Evolutionary conservation across 768 basidiomycete species (phyloP).

Genomic region (Suillus spraguei): DNA sequence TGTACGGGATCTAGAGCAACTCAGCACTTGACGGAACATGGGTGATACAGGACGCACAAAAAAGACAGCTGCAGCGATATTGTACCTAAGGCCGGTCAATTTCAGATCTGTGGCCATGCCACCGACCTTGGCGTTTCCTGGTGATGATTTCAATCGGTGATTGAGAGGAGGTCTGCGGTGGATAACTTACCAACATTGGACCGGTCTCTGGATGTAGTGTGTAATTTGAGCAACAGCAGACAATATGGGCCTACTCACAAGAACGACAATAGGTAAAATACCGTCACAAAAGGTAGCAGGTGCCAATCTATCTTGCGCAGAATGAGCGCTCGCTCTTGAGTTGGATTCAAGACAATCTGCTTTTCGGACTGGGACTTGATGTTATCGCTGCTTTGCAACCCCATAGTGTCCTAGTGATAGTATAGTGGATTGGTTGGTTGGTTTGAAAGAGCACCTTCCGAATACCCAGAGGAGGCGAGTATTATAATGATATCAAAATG

Average conservation of each 20-base stretch:
- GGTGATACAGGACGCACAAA: slow-evolving; percentile 26
- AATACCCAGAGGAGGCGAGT: not conserved
- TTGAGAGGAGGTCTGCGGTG: not conserved
- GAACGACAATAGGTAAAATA: slow-evolving; percentile 48
- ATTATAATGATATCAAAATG: too few relatives aligned
- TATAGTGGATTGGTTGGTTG: too few relatives aligned
- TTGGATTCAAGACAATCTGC: slow-evolving; percentile 1
- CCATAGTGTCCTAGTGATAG: too few relatives aligned
- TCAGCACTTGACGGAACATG: slow-evolving; percentile 4
- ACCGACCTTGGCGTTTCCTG: slow-evolving; percentile 47
- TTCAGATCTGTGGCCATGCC: slow-evolving; percentile 43
- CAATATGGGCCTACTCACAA: slow-evolving; percentile 35
- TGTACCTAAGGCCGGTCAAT: slow-evolving; percentile 37
- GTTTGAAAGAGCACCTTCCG: too few relatives aligned
- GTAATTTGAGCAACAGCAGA: not conserved
- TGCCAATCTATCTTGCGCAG: slow-evolving; percentile 49
- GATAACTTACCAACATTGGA: slow-evolving; percentile 43
- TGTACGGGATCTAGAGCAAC: slow-evolving; percentile 36
- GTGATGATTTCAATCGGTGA: not conserved
- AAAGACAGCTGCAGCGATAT: slow-evolving; percentile 41
- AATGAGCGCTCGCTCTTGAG: slow-evolving; percentile 28
- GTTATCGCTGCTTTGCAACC: not conserved
- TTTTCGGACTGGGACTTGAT: slow-evolving; percentile 1
- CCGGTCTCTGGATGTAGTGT: slow-evolving; percentile 39
- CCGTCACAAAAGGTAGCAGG: slow-evolving; percentile 45